phyloP scores from a whole-genome alignment of 2,329 filamentous ascomycete species.

The Diaporthe eres region DNA sequence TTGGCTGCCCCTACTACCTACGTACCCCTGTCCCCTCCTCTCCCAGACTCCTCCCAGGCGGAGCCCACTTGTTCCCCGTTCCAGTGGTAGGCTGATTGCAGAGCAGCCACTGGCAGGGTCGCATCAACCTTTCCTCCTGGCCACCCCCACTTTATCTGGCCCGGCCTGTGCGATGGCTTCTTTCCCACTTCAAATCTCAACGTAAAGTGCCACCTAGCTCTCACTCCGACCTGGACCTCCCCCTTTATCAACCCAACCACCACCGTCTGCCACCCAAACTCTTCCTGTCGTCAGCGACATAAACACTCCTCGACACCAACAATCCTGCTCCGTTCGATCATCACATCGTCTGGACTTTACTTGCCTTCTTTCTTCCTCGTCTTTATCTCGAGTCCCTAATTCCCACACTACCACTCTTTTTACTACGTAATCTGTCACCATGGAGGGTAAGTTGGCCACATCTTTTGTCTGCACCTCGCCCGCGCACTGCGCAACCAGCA shows the following conservation, averaged over 20 bases:
- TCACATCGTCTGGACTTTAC: conserved; percentile 44
- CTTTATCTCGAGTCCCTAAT: conserved; percentile 48
- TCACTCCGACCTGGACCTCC: conserved; percentile 39
- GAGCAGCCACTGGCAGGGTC: conserved; percentile 37
- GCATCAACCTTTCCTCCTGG: conserved; percentile 36
- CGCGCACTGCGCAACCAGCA: conserved; percentile 36
- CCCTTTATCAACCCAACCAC: conserved; percentile 42
- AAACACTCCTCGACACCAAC: conserved; percentile 32
- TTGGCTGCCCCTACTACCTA: conserved; percentile 6
- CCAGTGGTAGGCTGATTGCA: conserved; percentile 39
- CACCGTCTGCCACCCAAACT: conserved; percentile 39
- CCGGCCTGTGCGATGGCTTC: conserved; percentile 42
- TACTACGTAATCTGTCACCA: conserved; percentile 64
- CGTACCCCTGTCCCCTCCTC: conserved; percentile 21
- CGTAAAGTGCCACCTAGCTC: conserved; percentile 41
- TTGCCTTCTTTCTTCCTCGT: conserved; percentile 47
- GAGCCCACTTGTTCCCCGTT: conserved; percentile 41
- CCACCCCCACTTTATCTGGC: conserved; percentile 38
- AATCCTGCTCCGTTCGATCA: conserved; percentile 41
- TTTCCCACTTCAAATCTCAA: conserved; percentile 43
- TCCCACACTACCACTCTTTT: conserved; percentile 45
- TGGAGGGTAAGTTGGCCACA: conserved; percentile 65
- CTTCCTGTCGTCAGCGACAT: conserved; percentile 41
- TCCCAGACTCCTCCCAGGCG: conserved; percentile 20
- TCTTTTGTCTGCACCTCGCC: conserved; percentile 48